Percentiles rank a stretch among this genome's conserved stretches.
Conservation (phyloP, 768 basidiomycete species). For the Boletus rex-veris region DNA sequence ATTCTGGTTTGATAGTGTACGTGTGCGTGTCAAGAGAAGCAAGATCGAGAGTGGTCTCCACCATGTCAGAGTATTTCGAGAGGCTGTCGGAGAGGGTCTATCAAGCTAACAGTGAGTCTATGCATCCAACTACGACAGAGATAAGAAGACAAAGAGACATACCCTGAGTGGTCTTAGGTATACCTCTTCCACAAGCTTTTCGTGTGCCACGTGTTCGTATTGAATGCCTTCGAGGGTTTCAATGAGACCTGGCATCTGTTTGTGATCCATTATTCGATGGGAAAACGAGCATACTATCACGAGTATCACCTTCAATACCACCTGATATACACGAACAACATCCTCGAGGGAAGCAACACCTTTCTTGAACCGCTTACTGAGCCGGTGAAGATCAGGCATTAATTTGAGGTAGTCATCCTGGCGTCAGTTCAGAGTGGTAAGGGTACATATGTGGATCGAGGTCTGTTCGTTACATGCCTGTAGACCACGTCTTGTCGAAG, state of each 20-base stretch:
- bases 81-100: constrained; percentile 65
- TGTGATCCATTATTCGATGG: not conserved
- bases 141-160: constrained; percentile 10
- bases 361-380: constrained; percentile 89
- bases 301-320: constrained; percentile 66
- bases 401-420: constrained; percentile 84
- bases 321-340: constrained; percentile 94
- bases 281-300: not conserved
- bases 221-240: constrained; percentile 54
- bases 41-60: constrained; percentile 92
- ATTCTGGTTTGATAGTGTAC: constrained; percentile 89
- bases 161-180: constrained; percentile 67
- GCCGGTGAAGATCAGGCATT: constrained; percentile 92
- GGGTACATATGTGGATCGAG: not conserved
- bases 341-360: constrained; percentile 84
- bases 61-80: constrained; percentile 85
- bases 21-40: constrained; percentile 81
- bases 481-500: constrained; percentile 62
- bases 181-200: constrained; percentile 57
- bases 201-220: constrained; percentile 44
- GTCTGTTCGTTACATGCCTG: constrained; percentile 49
- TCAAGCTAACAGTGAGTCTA: not conserved
- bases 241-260: constrained; percentile 72
- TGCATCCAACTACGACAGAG: not conserved
- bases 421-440: constrained; percentile 1